These are phyloP conservation scores for Mitragyna speciosa DNA, from an alignment of 257 asterid genomes.

Conservation along the genomic window DNA sequence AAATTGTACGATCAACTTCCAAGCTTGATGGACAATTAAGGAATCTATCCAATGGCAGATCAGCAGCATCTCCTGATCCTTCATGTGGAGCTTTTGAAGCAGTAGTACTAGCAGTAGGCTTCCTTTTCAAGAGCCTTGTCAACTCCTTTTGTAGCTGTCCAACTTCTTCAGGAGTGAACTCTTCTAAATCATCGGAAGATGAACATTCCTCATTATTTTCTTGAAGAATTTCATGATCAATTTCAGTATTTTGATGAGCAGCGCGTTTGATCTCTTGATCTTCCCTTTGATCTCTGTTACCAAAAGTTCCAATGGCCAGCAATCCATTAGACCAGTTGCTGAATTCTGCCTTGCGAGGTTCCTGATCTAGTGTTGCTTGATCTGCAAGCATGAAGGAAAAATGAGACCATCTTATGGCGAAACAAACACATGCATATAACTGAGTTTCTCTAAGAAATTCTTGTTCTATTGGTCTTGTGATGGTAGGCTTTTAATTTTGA, in stretches of 20 bases:
- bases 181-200: constrained; percentile 62
- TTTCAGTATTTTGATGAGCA: constrained; percentile 15
- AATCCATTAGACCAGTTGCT: constrained; percentile 74
- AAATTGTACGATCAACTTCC: constrained; percentile 69
- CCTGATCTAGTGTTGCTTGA: constrained; percentile 36
- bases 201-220: constrained; percentile 40
- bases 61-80: constrained; percentile 25
- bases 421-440: background rate
- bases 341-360: constrained; percentile 54
- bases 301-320: constrained; percentile 80
- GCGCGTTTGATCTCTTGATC: constrained; percentile 31
- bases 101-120: constrained; percentile 30
- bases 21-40: constrained; percentile 92
- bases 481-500: background rate
- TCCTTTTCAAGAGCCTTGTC: constrained; percentile 54
- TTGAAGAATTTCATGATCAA: constrained; percentile 29
- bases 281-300: constrained; percentile 45
- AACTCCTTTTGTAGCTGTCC: constrained; percentile 64
- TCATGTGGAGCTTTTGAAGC: constrained; percentile 11
- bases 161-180: constrained; percentile 81
- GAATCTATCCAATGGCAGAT: constrained; percentile 82
- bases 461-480: too few species aligned
- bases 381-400: constrained; percentile 29
- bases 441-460: background rate
- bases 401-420: background rate